Conservation (phyloP, 768 basidiomycete species). For the Suillus subaureus region DNA sequence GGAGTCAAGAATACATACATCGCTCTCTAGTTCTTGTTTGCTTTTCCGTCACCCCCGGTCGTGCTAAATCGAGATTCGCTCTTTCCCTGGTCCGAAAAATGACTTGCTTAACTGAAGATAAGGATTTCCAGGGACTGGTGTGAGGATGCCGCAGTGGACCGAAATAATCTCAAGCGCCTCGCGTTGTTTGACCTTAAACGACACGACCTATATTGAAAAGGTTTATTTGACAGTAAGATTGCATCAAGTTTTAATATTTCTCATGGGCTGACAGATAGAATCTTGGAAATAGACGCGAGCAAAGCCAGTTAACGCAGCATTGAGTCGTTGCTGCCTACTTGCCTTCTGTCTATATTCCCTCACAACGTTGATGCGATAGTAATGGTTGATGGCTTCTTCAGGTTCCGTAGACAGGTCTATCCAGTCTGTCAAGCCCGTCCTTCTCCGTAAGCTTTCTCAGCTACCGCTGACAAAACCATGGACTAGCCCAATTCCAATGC, state of each 20-base stretch:
- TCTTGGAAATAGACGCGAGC: neutral
- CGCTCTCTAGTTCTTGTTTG: neutral
- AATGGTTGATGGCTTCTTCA: neutral
- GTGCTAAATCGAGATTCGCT: neutral
- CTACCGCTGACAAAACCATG: neutral
- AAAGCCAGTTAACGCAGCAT: neutral
- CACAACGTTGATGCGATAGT: neutral
- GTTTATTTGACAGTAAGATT: neutral
- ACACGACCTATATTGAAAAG: neutral
- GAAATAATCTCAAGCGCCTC: neutral
- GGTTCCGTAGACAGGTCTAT: constrained; percentile 77
- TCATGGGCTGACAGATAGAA: neutral
- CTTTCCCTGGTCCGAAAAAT: neutral
- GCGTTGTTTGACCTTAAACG: neutral
- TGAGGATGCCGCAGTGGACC: neutral
- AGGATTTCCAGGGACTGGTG: neutral
- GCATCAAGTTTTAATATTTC: neutral
- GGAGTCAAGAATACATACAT: neutral
- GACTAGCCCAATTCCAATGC: too few relatives aligned
- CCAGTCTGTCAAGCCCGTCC: constrained; percentile 90
- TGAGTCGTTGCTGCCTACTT: too few relatives aligned
- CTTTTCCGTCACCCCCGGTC: neutral
- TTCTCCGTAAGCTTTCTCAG: constrained; percentile 76
- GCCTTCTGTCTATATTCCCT: neutral
- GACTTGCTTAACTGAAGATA: neutral